Conservation (phyloP, 345 rosid species). For the Noccaea bulbosa region DNA sequence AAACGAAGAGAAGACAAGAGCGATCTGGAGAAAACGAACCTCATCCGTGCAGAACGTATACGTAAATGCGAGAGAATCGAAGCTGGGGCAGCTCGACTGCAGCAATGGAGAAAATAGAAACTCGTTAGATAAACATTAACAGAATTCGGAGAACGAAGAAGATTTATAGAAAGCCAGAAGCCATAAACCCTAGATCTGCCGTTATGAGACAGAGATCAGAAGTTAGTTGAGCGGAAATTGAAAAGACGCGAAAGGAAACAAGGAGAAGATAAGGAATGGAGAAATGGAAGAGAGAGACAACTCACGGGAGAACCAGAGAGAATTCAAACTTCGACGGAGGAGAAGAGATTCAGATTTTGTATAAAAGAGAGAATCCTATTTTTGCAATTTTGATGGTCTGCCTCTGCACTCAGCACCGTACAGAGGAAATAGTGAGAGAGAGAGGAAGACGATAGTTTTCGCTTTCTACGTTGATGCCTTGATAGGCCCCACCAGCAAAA, state of each 20-base stretch:
- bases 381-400: conserved; percentile 30
- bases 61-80: conserved; percentile 37
- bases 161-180: conserved; percentile 29
- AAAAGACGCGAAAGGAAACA: conserved; percentile 35
- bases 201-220: conserved; percentile 38
- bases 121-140: conserved; percentile 1
- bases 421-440: conserved; percentile 43
- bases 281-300: conserved; percentile 14
- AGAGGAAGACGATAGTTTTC: conserved; percentile 37
- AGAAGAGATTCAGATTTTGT: conserved; percentile 40
- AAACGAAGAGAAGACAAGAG: conserved; percentile 20
- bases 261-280: conserved; percentile 12
- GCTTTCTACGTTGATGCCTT: conserved; percentile 31
- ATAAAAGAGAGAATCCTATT: conserved; percentile 23
- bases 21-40: conserved; percentile 42
- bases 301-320: conserved; percentile 39
- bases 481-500: conserved; percentile 36
- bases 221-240: conserved; percentile 11
- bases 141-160: conserved; percentile 12
- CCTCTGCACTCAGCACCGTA: conserved; percentile 44
- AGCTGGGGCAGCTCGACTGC: conserved; percentile 39
- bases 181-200: conserved; percentile 60
- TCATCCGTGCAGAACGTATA: conserved; percentile 34
- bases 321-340: conserved; percentile 37
- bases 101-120: conserved; percentile 28